These are phyloP conservation scores for Lentinus tigrinus DNA, from an alignment of 768 basidiomycete species.

Conservation along the genomic window DNA sequence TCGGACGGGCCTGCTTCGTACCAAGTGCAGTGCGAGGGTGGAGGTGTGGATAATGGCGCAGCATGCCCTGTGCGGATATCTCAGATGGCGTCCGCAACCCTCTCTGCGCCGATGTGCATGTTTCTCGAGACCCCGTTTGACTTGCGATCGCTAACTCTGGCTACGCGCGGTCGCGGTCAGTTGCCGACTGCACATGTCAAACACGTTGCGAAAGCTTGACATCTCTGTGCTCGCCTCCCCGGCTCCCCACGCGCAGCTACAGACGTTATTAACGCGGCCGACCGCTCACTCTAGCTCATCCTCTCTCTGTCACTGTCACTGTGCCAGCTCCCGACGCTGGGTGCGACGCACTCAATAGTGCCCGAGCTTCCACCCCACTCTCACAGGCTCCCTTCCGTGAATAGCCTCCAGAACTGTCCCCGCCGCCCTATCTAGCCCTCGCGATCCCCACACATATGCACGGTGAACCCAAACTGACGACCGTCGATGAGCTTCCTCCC, in stretches of 20 bases:
- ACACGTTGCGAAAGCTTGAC: slow-evolving; percentile 14
- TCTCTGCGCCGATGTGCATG: not conserved
- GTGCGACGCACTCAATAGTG: not conserved
- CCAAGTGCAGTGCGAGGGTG: not conserved
- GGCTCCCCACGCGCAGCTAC: slow-evolving; percentile 8
- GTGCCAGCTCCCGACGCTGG: not conserved
- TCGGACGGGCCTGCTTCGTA: not conserved
- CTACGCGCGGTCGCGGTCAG: not conserved
- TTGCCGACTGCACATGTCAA: slow-evolving; percentile 19
- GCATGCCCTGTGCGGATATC: not conserved
- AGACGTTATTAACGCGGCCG: slow-evolving; percentile 11
- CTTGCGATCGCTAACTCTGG: slow-evolving; percentile 8
- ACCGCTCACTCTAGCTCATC: not conserved
- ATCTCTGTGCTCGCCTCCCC: not conserved
- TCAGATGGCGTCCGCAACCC: not conserved
- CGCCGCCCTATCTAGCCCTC: slow-evolving; percentile 7
- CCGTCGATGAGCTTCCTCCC: slow-evolving; percentile 12
- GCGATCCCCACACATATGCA: slow-evolving; percentile 2
- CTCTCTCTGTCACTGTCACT: not conserved
- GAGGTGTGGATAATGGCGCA: not conserved
- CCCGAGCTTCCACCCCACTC: not conserved
- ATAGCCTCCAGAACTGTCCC: not conserved
- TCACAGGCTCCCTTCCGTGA: not conserved
- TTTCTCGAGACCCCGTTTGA: slow-evolving; percentile 12
- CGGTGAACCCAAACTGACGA: slow-evolving; percentile 1